These are phyloP conservation scores for Aegilops bicornis DNA, from an alignment of 176 grass and related monocot genomes.

Conservation along the genomic window DNA sequence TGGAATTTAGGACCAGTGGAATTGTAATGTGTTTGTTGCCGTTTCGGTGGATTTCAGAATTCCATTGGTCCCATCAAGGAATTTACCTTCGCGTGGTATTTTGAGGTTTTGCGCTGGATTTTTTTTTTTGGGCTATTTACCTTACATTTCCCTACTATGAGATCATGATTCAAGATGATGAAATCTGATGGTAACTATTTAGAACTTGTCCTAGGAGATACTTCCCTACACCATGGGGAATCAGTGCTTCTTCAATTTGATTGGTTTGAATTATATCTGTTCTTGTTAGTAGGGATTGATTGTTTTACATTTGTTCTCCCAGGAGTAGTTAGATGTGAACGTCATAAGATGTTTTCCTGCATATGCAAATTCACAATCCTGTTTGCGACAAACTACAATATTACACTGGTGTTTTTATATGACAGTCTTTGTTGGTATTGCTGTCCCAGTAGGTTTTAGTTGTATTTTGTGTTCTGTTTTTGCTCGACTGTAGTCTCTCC, in stretches of 20 bases:
- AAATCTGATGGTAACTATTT: constrained; percentile 5
- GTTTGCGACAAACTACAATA: not conserved
- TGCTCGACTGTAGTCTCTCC: constrained; percentile 7
- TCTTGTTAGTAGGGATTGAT: not conserved
- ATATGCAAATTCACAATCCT: not conserved
- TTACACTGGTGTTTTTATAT: not conserved
- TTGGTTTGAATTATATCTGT: constrained; percentile 17
- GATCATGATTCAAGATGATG: not conserved
- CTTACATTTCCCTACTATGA: not conserved
- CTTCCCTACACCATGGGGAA: not conserved
- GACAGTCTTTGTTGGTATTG: not conserved
- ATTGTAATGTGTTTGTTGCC: not conserved
- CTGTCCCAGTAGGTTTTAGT: not conserved
- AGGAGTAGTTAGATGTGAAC: not conserved
- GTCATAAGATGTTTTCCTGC: not conserved
- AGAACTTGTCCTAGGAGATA: not conserved
- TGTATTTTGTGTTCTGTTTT: not conserved
- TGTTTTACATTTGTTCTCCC: constrained; percentile 11
- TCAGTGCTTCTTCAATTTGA: not conserved
- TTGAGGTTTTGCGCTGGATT: not conserved
- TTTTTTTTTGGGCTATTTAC: not conserved
- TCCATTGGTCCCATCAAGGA: not conserved
- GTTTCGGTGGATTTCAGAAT: not conserved
- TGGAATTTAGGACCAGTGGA: not conserved
- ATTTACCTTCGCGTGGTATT: not conserved